phyloP scores from a whole-genome alignment of 2,329 filamentous ascomycete species.

The Cladophialophora bantiana region DNA sequence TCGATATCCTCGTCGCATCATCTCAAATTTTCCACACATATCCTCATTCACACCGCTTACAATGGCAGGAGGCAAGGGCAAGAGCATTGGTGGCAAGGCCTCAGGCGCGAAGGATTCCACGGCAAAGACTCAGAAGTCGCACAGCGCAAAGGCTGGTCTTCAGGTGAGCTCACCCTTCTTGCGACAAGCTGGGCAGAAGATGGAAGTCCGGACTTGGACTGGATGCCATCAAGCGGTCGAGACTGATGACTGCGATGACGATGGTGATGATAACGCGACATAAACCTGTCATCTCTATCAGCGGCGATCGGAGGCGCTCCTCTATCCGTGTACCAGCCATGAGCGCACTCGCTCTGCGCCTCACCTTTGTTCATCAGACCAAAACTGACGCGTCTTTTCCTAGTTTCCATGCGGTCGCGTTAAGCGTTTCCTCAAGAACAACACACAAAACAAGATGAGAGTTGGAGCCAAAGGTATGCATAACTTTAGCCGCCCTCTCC shows the following conservation, averaged over 20 bases:
- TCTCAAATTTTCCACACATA: constrained; percentile 7
- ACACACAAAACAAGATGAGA: constrained; percentile 99
- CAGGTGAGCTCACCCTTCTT: constrained; percentile 71
- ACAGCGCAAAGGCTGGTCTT: constrained; percentile 91
- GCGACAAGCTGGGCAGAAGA: neutral
- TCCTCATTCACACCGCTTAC: constrained; percentile 40
- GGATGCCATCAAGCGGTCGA: neutral
- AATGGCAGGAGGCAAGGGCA: constrained; percentile 92
- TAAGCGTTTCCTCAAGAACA: constrained; percentile 99
- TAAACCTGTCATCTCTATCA: neutral
- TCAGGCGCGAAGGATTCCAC: constrained; percentile 78
- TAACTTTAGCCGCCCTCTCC: neutral
- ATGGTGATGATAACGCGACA: neutral
- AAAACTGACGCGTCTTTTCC: constrained; percentile 29
- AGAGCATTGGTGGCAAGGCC: constrained; percentile 85
- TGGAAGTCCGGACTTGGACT: neutral
- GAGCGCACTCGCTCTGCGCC: constrained; percentile 1
- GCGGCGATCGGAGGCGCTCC: neutral
- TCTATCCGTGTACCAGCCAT: neutral
- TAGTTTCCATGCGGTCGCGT: constrained; percentile 99
- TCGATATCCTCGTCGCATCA: constrained; percentile 27
- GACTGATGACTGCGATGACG: neutral
- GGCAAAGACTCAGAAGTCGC: constrained; percentile 90
- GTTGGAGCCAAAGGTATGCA: constrained; percentile 82
- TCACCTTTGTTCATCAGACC: neutral